Evolutionary conservation across 306 rosid genomes (phyloP).

Genomic region (Fragaria vesca): DNA sequence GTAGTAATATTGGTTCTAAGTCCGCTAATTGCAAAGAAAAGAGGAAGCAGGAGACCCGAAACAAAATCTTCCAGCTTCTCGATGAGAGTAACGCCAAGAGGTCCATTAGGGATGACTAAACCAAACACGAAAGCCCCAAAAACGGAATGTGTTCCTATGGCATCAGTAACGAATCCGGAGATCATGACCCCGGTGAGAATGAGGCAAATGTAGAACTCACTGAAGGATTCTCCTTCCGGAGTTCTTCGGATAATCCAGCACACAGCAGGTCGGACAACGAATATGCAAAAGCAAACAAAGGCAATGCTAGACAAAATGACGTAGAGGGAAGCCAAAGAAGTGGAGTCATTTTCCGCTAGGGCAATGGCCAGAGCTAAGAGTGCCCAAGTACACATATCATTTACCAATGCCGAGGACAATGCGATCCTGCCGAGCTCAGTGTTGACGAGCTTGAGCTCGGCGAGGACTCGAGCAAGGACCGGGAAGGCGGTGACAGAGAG

Average conservation of each 20-base stretch:
- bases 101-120: conserved; percentile 81
- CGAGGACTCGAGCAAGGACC: conserved; percentile 68
- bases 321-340: conserved; percentile 71
- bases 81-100: conserved; percentile 74
- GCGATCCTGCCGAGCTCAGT: conserved; percentile 75
- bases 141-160: conserved; percentile 87
- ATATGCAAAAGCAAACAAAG: conserved; percentile 54
- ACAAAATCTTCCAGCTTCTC: conserved; percentile 96
- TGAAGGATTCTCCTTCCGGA: conserved; percentile 80
- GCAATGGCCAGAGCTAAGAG: conserved; percentile 81
- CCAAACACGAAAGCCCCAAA: conserved; percentile 95
- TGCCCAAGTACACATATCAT: conserved; percentile 85
- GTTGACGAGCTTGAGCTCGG: conserved; percentile 75
- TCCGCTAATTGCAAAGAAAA: conserved; percentile 86
- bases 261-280: conserved; percentile 57
- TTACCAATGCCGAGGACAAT: conserved; percentile 62
- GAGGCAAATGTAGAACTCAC: conserved; percentile 68
- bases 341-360: conserved; percentile 45
- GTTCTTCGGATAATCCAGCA: conserved; percentile 60
- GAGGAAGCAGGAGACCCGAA: conserved; percentile 90
- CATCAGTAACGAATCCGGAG: conserved; percentile 85
- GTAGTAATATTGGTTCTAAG: conserved; percentile 58
- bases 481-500: conserved; percentile 81
- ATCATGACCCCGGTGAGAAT: conserved; percentile 90
- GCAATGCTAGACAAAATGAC: conserved; percentile 60